These are phyloP conservation scores for Botrytis pseudocinerea DNA, from an alignment of 2,329 filamentous ascomycete species.

Conservation along the genomic window DNA sequence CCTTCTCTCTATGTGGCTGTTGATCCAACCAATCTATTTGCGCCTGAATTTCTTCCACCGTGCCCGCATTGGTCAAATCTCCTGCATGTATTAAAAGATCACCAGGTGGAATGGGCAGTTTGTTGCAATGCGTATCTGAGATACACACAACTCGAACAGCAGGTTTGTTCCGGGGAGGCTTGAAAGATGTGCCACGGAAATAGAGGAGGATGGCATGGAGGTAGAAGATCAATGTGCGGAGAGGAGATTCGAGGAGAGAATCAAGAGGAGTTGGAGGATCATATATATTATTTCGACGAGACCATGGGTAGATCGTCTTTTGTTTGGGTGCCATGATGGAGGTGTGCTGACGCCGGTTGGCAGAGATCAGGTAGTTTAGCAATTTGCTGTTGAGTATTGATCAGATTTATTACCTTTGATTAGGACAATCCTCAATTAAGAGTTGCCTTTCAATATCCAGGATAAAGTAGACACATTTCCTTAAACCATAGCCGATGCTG, in stretches of 20 bases:
- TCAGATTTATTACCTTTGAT: background rate
- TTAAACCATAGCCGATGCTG: background rate
- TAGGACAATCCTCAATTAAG: conserved; percentile 8
- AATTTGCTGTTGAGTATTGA: background rate
- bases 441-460: background rate
- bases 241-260: conserved; percentile 66
- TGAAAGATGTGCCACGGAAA: conserved; percentile 66
- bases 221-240: conserved; percentile 61
- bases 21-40: conserved; percentile 79
- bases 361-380: background rate
- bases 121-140: conserved; percentile 80
- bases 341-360: background rate
- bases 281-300: conserved; percentile 35
- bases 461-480: conserved; percentile 7
- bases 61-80: conserved; percentile 76
- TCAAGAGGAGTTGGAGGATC: conserved; percentile 53
- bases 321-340: conserved; percentile 20
- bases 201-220: conserved; percentile 65
- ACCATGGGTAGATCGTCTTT: conserved; percentile 36
- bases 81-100: conserved; percentile 90
- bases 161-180: conserved; percentile 53
- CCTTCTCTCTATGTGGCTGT: conserved; percentile 75
- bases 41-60: conserved; percentile 70
- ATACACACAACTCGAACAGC: conserved; percentile 80
- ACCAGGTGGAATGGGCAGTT: conserved; percentile 66